These are phyloP conservation scores for Boletus subcaerulescens DNA, from an alignment of 768 basidiomycete species.

Conservation along the genomic window DNA sequence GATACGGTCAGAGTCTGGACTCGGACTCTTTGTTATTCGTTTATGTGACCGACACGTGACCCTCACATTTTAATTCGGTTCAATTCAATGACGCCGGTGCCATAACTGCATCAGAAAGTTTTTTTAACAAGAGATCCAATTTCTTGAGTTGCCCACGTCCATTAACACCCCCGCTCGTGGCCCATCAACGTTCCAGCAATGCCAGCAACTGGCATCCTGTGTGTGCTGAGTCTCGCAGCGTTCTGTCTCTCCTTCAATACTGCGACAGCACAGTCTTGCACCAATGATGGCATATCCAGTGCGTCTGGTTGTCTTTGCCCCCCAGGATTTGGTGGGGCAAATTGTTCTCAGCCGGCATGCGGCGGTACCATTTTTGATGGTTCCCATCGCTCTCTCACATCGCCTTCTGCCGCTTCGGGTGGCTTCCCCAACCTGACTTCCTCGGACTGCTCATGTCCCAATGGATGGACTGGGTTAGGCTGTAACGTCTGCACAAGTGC, in stretches of 20 bases:
- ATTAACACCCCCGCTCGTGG: background rate
- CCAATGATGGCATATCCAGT: conserved; percentile 24
- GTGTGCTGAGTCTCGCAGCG: conserved; percentile 7
- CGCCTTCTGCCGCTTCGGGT: conserved; percentile 35
- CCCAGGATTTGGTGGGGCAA: conserved; percentile 71
- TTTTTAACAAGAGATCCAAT: no score
- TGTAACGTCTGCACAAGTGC: conserved; percentile 78
- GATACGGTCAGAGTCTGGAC: no score
- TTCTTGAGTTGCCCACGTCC: background rate
- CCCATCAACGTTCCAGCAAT: background rate
- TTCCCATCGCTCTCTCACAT: conserved; percentile 49
- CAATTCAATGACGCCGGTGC: no score
- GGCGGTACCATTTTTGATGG: conserved; percentile 83
- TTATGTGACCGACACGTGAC: background rate
- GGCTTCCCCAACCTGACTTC: conserved; percentile 64
- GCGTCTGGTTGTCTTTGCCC: conserved; percentile 64
- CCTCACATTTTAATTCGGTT: no score
- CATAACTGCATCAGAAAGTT: no score
- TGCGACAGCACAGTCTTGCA: conserved; percentile 24
- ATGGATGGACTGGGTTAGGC: conserved; percentile 73
- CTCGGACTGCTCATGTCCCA: conserved; percentile 64
- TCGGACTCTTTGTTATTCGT: no score
- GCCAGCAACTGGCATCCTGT: conserved; percentile 4
- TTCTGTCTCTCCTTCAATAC: conserved; percentile 11
- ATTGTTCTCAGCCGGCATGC: conserved; percentile 69